phyloP scores from a whole-genome alignment of 805 yeast species.

The Starmerella apicola region DNA sequence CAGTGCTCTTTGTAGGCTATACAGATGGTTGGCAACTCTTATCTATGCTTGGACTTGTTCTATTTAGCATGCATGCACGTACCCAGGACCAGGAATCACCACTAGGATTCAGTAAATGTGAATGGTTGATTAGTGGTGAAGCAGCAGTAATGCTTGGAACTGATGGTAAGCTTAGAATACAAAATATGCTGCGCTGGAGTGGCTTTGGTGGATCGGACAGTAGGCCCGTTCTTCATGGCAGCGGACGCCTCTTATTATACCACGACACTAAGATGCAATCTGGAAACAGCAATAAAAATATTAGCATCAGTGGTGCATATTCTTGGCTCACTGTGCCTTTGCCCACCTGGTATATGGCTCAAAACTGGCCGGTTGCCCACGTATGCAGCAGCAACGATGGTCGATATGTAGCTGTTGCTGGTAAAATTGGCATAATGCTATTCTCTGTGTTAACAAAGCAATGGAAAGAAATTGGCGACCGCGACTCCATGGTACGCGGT shows the following conservation, averaged over 20 bases:
- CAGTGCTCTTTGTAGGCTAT: slow-evolving; percentile 26
- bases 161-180: slow-evolving; percentile 15
- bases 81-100: slow-evolving; percentile 1
- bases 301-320: slow-evolving; percentile 1
- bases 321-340: slow-evolving; percentile 36
- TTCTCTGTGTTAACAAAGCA: slow-evolving; percentile 32
- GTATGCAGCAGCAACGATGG: slow-evolving; percentile 39
- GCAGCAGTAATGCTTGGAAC: slow-evolving; percentile 27
- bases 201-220: slow-evolving; percentile 21
- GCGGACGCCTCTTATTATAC: slow-evolving; percentile 33
- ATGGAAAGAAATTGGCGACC: slow-evolving; percentile 36
- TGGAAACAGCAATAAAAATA: slow-evolving; percentile 22
- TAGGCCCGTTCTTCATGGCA: slow-evolving; percentile 34
- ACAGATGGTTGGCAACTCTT: slow-evolving; percentile 37
- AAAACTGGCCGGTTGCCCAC: slow-evolving; percentile 34
- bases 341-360: slow-evolving; percentile 35
- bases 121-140: slow-evolving; percentile 30
- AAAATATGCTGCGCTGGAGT: slow-evolving; percentile 25
- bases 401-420: slow-evolving; percentile 38
- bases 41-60: slow-evolving; percentile 36
- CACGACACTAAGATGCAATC: slow-evolving; percentile 29
- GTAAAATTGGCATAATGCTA: slow-evolving; percentile 35
- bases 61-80: slow-evolving; percentile 9
- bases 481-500: slow-evolving; percentile 28
- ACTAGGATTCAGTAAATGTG: slow-evolving; percentile 21